Base-by-base conservation (phyloP, 768 basidiomycete species). In the Leccinum boreale region DNA sequence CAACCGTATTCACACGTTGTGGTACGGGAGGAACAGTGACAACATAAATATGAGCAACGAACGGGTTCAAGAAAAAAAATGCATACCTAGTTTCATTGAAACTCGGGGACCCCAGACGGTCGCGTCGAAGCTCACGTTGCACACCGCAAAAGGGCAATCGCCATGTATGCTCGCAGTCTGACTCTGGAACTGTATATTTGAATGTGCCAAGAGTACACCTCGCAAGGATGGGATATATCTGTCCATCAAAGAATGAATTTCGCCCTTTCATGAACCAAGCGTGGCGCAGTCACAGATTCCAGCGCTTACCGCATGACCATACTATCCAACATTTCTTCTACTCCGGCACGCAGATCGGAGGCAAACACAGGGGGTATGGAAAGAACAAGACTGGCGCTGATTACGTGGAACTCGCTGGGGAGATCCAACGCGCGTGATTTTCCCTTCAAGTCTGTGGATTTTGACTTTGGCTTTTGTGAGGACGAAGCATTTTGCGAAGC, bases 201-300 rank as follows among this genome's bases (percentile, higher is more conserved):
- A 89, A 74, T 97, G 92, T 1, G 92, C 84, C 31, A 98, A 80
- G 15, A 96, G 81, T 5, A 98, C 92, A 57, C 94, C 95, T 58
- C 82, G 78, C 53, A 98, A 78, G n/a, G 91, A 84, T 46, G 90
- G 87, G 57, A 92, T 85, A 72, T 97, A 94, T 76, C 95, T 98
- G 60, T n/a, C 39, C 49, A 49, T 58, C 2, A 8, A 45, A 36
- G 42, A 17, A 33, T 15, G 19, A 5, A 48, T 51, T 12, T 46
- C 28, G 46, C 45, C 26, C 19, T 35, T 19, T 36, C 17, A 46
- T 55, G 52, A 44, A 50, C 31, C 26, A 48, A 56, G 29, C 23
- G 15, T 47, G 1, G 21, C 11, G 17, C 35, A 58, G 58, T 59
- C 58, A 59, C 49, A 42, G 33, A 42, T 54, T 48, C n/a, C 51